Evolutionary conservation across 345 rosid species (phyloP).

Genomic region (Pugionium dolabratum): DNA sequence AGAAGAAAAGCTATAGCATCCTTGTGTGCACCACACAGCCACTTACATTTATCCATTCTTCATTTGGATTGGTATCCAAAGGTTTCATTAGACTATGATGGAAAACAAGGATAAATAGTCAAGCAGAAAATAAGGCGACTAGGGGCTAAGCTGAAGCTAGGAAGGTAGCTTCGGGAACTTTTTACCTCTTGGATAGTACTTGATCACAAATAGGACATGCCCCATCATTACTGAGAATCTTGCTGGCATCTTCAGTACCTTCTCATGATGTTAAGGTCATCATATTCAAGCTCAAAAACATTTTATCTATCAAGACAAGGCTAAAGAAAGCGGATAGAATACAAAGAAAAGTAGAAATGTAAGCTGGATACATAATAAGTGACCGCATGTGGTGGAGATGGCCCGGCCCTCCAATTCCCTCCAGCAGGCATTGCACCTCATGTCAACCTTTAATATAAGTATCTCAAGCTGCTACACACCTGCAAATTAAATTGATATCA

Average conservation of each 20-base stretch:
- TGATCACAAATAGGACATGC: slow-evolving; percentile 95
- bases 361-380: slow-evolving; percentile 76
- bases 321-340: slow-evolving; percentile 14
- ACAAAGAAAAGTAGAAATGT: not conserved
- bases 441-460: slow-evolving; percentile 45
- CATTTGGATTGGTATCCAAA: slow-evolving; percentile 87
- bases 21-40: slow-evolving; percentile 14
- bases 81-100: slow-evolving; percentile 79
- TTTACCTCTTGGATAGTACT: slow-evolving; percentile 91
- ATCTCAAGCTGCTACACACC: slow-evolving; percentile 30
- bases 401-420: slow-evolving; percentile 94
- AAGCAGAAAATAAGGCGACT: slow-evolving; percentile 22
- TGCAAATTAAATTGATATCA: not conserved
- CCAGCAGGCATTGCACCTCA: slow-evolving; percentile 99
- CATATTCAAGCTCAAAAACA: slow-evolving; percentile 26
- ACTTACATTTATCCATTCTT: slow-evolving; percentile 97
- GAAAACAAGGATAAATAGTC: slow-evolving; percentile 33
- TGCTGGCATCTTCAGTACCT: slow-evolving; percentile 92
- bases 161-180: not conserved
- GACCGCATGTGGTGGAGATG: slow-evolving; percentile 85
- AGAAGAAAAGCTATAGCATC: slow-evolving; percentile 19
- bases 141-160: slow-evolving; percentile 5
- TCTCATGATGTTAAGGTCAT: slow-evolving; percentile 50
- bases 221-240: slow-evolving; percentile 83
- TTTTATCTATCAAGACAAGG: not conserved